These are phyloP conservation scores for Pulveroboletus sp. DNA, from an alignment of 768 basidiomycete species.

Conservation along the genomic window DNA sequence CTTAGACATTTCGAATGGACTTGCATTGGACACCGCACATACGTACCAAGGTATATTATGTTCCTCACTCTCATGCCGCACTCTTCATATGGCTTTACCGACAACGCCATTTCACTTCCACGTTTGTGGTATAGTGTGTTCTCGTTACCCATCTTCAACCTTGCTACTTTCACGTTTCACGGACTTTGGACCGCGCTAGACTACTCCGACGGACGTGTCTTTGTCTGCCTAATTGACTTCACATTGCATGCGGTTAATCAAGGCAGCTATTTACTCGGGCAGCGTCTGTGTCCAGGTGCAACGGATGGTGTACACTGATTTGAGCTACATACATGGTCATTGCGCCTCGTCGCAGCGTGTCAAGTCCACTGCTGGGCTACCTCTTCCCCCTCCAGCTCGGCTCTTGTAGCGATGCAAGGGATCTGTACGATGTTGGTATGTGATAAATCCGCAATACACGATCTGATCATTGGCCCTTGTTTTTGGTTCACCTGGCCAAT, in stretches of 20 bases:
- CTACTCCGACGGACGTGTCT: slow-evolving; percentile 1
- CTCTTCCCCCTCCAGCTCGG: no score
- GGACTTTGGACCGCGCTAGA: slow-evolving; percentile 3
- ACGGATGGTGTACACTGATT: no score
- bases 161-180: slow-evolving; percentile 1
- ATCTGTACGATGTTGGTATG: no score
- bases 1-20: slow-evolving; percentile 25
- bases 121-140: slow-evolving; percentile 23
- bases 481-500: no score
- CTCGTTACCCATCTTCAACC: slow-evolving; percentile 5
- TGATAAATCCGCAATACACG: no score
- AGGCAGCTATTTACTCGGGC: not conserved
- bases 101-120: slow-evolving; percentile 7
- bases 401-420: no score
- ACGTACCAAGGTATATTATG: slow-evolving; percentile 27
- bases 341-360: no score
- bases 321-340: no score
- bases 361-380: no score
- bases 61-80: slow-evolving; percentile 20
- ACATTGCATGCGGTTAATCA: slow-evolving; percentile 2
- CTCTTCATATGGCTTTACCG: slow-evolving; percentile 14
- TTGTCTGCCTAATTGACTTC: slow-evolving; percentile 2
- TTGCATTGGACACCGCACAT: slow-evolving; percentile 27
- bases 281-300: not conserved
- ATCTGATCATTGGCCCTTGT: no score